A percentile compares a stretch with the other conserved stretches of the same genome.
phyloP scores from a whole-genome alignment of 352 stramenopile genomes.

The Stephanocyclus meneghinianus region DNA sequence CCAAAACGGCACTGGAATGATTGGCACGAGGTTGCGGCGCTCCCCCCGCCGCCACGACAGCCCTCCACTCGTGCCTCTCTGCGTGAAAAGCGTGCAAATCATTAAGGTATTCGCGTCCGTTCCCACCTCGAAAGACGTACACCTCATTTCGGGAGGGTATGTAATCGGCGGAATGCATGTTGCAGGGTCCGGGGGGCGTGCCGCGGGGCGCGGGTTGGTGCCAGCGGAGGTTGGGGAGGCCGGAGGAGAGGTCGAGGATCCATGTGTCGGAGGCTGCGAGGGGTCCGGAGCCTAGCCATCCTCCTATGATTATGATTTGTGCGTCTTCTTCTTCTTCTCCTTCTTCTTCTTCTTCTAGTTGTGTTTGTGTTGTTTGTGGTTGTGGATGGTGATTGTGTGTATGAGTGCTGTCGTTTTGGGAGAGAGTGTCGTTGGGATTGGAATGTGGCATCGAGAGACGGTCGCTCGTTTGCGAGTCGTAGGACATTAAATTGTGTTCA shows the following conservation, averaged over 20 bases:
- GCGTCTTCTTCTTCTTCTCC: constrained; percentile 53
- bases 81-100: constrained; percentile 92
- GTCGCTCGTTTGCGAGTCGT: too few species aligned
- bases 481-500: neutral
- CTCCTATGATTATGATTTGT: constrained; percentile 91
- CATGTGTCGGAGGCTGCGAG: constrained; percentile 90
- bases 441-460: neutral
- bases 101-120: constrained; percentile 93
- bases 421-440: constrained; percentile 8
- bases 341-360: constrained; percentile 26
- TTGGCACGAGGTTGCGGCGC: constrained; percentile 89
- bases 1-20: constrained; percentile 90
- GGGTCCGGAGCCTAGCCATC: constrained; percentile 90
- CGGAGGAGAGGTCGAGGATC: constrained; percentile 86
- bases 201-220: constrained; percentile 61
- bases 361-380: neutral
- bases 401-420: neutral
- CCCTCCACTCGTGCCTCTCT: constrained; percentile 87
- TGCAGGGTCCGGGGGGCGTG: constrained; percentile 87
- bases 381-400: neutral
- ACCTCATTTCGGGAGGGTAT: constrained; percentile 85
- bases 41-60: constrained; percentile 83
- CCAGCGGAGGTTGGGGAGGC: constrained; percentile 60
- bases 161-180: constrained; percentile 97
- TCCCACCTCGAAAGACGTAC: constrained; percentile 91